Evolutionary conservation across 352 stramenopile genomes (phyloP).

Genomic region (Phytophthora uliginosa): DNA sequence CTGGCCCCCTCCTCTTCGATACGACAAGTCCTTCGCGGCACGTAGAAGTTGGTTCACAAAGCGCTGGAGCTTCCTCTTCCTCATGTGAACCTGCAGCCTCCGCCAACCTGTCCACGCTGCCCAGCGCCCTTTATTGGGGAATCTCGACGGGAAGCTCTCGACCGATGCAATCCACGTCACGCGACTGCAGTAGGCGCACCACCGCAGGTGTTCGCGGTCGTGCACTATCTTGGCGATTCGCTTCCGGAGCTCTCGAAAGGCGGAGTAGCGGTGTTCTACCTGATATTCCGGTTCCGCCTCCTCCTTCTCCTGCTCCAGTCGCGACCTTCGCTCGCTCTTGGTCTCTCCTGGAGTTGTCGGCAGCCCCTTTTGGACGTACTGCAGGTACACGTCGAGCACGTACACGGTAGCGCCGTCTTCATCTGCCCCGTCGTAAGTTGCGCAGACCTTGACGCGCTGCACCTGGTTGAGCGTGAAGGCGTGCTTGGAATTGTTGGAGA

Average conservation of each 20-base stretch:
- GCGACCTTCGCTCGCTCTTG: slow-evolving; percentile 25
- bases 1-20: slow-evolving; percentile 40
- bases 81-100: slow-evolving; percentile 30
- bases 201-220: slow-evolving; percentile 52
- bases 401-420: slow-evolving; percentile 61
- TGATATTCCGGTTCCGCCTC: slow-evolving; percentile 46
- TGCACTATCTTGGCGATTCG: slow-evolving; percentile 39
- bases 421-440: slow-evolving; percentile 43
- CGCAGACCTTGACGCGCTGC: slow-evolving; percentile 52
- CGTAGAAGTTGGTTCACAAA: slow-evolving; percentile 60
- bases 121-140: slow-evolving; percentile 31
- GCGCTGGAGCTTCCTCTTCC: slow-evolving; percentile 41
- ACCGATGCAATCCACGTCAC: slow-evolving; percentile 53
- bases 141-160: slow-evolving; percentile 54
- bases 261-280: slow-evolving; percentile 70
- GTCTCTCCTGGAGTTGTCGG: slow-evolving; percentile 38
- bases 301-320: slow-evolving; percentile 35
- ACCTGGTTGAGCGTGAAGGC: slow-evolving; percentile 76
- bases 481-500: slow-evolving; percentile 64
- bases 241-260: slow-evolving; percentile 57
- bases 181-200: slow-evolving; percentile 61
- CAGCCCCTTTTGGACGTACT: slow-evolving; percentile 59
- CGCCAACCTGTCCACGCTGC: slow-evolving; percentile 30
- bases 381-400: slow-evolving; percentile 62
- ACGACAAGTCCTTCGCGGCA: slow-evolving; percentile 58